Conservation (phyloP, 202 grass and related monocot genomes). For the Digitaria exilis region DNA sequence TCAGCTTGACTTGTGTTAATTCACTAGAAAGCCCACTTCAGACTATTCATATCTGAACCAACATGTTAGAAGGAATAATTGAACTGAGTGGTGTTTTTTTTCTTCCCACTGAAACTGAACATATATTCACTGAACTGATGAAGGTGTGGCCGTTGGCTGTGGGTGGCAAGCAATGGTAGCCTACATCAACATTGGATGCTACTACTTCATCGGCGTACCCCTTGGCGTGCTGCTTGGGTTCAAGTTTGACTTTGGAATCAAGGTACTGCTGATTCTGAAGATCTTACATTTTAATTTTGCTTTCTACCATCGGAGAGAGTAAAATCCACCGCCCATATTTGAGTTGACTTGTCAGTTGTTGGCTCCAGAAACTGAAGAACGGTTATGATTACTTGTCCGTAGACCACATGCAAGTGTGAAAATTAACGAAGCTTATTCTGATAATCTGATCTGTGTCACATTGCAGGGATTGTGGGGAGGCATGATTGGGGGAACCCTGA, state of each 20-base stretch:
- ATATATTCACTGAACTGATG: slow-evolving; percentile 1
- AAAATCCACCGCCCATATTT: slow-evolving; percentile 5
- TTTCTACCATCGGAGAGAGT: neutral
- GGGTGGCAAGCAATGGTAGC: slow-evolving; percentile 91
- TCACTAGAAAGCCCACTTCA: neutral
- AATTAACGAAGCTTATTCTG: neutral
- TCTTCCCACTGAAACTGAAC: neutral
- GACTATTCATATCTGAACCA: neutral
- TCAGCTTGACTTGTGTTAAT: neutral
- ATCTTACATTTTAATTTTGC: neutral
- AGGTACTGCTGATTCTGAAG: slow-evolving; percentile 46
- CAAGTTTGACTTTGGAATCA: slow-evolving; percentile 70
- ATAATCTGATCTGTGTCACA: neutral
- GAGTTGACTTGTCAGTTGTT: neutral
- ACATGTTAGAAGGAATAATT: neutral
- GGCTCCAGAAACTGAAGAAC: neutral
- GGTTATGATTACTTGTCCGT: neutral
- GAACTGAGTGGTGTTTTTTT: neutral
- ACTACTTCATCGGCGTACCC: slow-evolving; percentile 85
- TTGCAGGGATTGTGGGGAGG: slow-evolving; percentile 95
- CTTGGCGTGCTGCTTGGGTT: slow-evolving; percentile 76
- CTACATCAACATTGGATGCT: slow-evolving; percentile 88
- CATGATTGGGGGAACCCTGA: slow-evolving; percentile 75
- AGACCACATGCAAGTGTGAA: slow-evolving; percentile 22
- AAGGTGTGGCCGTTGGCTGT: slow-evolving; percentile 93